phyloP scores from a whole-genome alignment of 1,284 basidiomycete species.

The Chondrostereum purpureum region DNA sequence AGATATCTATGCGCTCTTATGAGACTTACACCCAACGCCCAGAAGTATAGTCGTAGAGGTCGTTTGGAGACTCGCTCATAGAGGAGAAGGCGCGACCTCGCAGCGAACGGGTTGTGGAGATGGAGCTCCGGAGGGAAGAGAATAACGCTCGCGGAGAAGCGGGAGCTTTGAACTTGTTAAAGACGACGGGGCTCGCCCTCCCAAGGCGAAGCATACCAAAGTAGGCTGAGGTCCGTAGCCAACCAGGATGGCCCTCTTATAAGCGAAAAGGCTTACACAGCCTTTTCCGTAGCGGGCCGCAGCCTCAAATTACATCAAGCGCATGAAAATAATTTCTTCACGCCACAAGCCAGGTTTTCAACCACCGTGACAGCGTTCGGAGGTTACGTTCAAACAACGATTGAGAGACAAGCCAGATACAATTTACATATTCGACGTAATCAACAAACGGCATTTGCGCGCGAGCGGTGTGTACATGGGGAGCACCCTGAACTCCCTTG shows the following conservation, averaged over 20 bases:
- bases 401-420: neutral
- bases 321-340: neutral
- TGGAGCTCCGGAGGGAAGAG: slow-evolving; percentile 10
- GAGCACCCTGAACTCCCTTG: neutral
- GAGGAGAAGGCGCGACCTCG: slow-evolving; percentile 29
- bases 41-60: slow-evolving; percentile 37
- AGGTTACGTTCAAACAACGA: neutral
- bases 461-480: neutral
- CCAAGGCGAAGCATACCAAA: slow-evolving; percentile 4
- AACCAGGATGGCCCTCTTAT: neutral
- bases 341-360: neutral
- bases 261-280: neutral
- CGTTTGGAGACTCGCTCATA: slow-evolving; percentile 21
- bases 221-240: neutral
- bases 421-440: neutral
- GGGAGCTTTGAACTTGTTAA: slow-evolving; percentile 3
- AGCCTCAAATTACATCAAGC: neutral
- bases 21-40: slow-evolving; percentile 37
- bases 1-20: slow-evolving; percentile 23
- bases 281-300: neutral
- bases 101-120: slow-evolving; percentile 4
- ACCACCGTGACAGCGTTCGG: neutral
- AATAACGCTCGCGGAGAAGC: slow-evolving; percentile 4
- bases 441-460: neutral
- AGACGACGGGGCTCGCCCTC: slow-evolving; percentile 6